Base-by-base conservation (phyloP, 2,329 filamentous ascomycete species). In the Sclerotinia nivalis region DNA sequence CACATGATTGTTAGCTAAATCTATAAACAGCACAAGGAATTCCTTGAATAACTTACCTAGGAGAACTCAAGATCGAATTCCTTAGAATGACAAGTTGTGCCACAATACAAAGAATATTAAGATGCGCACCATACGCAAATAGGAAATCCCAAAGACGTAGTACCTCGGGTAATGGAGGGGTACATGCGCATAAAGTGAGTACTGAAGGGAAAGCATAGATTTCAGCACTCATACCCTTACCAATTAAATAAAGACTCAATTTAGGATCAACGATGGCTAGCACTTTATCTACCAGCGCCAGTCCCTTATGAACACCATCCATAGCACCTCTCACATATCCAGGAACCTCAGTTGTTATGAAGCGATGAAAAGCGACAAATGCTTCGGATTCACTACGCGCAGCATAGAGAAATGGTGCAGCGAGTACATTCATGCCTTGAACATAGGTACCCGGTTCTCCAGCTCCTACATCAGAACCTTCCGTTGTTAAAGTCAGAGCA, bases 361-460 rank as follows among this genome's bases (percentile, higher is more conserved):
- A 91, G 56, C 89, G 89, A 78, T 97, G 89, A 76, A 99, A 97
- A 1, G 93, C 91, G 7, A 93, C 90, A 76, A 97, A 99, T 2
- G 96, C 96, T 81, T 99, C 94, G 9, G 94, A 91, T 82, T 99
- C 96, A 79, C 93, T 97, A 70, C 93, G 90, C 1, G 96, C 94
- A 7, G 93, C 93, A 79, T 99, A 99, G 59, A 99, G 85, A 78
- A 99, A 97, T 0, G 96, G 96, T 0, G 96, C 96, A 13, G 94
- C 95, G 22, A 99, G 87, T 54, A 99, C 96, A 79, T 99, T 99
- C 95, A 99, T 98, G 74, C 96, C 96, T 81, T 99, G 96, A 2
- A 99, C 95, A 76, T 99, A 99, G 54, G 92, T 94, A 45, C 93
- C 93, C 15, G 92, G 87, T 75, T 93, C 90, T 45, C 83, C 82